Evolutionary conservation across 306 rosid genomes (phyloP).

Genomic region (Malus fusca): DNA sequence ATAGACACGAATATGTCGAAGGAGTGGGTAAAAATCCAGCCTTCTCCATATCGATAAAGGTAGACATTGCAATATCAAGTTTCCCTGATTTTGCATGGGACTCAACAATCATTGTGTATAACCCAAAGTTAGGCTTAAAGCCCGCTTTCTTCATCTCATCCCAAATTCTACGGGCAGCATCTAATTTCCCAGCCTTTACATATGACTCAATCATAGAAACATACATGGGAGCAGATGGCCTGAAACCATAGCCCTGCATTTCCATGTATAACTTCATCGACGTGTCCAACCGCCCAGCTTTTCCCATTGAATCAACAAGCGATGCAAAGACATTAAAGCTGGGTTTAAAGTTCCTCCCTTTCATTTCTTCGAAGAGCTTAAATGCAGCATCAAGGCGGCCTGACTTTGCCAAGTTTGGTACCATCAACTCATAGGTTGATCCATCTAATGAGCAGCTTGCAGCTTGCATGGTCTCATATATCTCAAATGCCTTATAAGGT

Average conservation of each 20-base stretch:
- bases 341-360: constrained; percentile 58
- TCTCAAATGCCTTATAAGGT: constrained; percentile 88
- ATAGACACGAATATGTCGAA: constrained; percentile 77
- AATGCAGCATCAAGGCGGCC: constrained; percentile 93
- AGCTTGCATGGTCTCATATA: constrained; percentile 82
- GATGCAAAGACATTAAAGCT: constrained; percentile 52
- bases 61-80: constrained; percentile 81
- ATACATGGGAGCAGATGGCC: constrained; percentile 59
- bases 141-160: constrained; percentile 90
- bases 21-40: constrained; percentile 95
- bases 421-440: constrained; percentile 86
- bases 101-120: constrained; percentile 82
- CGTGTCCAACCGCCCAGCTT: constrained; percentile 81
- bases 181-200: constrained; percentile 91
- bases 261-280: constrained; percentile 85
- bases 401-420: constrained; percentile 80
- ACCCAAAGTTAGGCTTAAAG: constrained; percentile 86
- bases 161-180: constrained; percentile 77
- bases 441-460: constrained; percentile 53
- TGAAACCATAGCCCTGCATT: constrained; percentile 70
- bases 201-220: constrained; percentile 81
- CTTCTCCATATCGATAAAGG: constrained; percentile 89
- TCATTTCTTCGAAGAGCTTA: constrained; percentile 84
- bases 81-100: constrained; percentile 90
- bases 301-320: constrained; percentile 93